These are phyloP conservation scores for Ceratobasidium sp. DNA, from an alignment of 1,284 basidiomycete genomes.

Conservation along the genomic window DNA sequence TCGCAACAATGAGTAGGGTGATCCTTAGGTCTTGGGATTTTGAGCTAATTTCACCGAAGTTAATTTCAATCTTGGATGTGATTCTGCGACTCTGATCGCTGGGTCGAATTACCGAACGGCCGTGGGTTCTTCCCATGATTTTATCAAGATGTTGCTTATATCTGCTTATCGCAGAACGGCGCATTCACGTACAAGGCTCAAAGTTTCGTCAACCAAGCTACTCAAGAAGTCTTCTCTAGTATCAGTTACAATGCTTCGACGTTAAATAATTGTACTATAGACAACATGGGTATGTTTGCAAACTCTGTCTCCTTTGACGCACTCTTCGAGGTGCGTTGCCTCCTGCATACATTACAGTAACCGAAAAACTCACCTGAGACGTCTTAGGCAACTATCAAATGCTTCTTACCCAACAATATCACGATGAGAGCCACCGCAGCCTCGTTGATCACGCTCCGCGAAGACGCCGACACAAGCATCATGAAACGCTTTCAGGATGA, in stretches of 20 bases:
- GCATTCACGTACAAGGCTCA: not conserved
- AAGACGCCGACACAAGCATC: not conserved
- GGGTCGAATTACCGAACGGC: no score
- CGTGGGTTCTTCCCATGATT: no score
- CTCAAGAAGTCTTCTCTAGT: not conserved
- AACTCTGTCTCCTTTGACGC: not conserved
- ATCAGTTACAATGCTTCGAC: not conserved
- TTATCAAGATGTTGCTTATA: no score
- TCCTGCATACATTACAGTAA: not conserved
- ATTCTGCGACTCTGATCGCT: no score
- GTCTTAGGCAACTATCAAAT: slow-evolving; percentile 2
- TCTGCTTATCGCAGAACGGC: no score
- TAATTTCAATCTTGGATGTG: no score
- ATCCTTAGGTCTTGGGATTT: no score
- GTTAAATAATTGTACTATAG: not conserved
- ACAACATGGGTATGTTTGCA: not conserved
- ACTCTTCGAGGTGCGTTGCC: not conserved
- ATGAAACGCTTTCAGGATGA: not conserved
- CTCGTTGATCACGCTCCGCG: not conserved
- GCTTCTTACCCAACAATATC: not conserved
- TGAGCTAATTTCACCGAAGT: no score
- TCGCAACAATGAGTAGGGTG: not conserved
- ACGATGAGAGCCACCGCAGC: not conserved
- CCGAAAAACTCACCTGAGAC: no score
- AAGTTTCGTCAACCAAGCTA: not conserved